Conservation (phyloP, 352 stramenopile species). For the Plasmopara muralis region DNA sequence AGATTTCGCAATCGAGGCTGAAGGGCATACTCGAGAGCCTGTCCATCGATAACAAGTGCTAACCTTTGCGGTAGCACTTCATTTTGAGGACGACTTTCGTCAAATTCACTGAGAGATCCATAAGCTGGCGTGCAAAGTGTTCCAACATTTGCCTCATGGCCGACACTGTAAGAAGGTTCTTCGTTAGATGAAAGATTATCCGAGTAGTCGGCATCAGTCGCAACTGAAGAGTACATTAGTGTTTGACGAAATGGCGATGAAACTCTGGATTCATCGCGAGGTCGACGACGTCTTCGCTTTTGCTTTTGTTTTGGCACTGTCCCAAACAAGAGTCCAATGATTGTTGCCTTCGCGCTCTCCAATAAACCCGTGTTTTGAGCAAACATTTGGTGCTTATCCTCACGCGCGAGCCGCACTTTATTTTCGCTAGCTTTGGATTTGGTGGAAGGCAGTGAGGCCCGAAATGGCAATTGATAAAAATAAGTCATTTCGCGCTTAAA, state of each 20-base stretch:
- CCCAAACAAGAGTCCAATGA: constrained; percentile 11
- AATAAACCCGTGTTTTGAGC: constrained; percentile 18
- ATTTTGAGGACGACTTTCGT: not conserved
- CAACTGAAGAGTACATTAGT: constrained; percentile 25
- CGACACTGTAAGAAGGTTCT: constrained; percentile 15
- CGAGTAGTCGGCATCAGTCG: constrained; percentile 17
- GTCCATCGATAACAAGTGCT: constrained; percentile 92
- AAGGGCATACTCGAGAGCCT: constrained; percentile 76
- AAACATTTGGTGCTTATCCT: constrained; percentile 4
- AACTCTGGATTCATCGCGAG: constrained; percentile 8
- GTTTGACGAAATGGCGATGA: constrained; percentile 14
- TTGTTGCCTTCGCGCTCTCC: constrained; percentile 15
- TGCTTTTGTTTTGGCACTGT: constrained; percentile 12
- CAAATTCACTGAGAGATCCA: constrained; percentile 18
- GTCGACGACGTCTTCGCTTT: constrained; percentile 15
- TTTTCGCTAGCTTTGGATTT: constrained; percentile 3
- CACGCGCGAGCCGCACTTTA: constrained; percentile 5
- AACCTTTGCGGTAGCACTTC: constrained; percentile 10
- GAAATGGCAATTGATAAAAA: constrained; percentile 9
- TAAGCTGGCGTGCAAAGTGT: constrained; percentile 17
- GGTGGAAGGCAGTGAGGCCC: constrained; percentile 4
- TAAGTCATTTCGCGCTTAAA: constrained; percentile 10
- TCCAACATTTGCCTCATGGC: constrained; percentile 14
- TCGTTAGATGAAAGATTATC: constrained; percentile 18
- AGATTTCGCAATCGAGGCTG: constrained; percentile 36